These are phyloP conservation scores for Saccharum hybrid DNA, from an alignment of 202 grass and related monocot genomes.

Conservation along the genomic window DNA sequence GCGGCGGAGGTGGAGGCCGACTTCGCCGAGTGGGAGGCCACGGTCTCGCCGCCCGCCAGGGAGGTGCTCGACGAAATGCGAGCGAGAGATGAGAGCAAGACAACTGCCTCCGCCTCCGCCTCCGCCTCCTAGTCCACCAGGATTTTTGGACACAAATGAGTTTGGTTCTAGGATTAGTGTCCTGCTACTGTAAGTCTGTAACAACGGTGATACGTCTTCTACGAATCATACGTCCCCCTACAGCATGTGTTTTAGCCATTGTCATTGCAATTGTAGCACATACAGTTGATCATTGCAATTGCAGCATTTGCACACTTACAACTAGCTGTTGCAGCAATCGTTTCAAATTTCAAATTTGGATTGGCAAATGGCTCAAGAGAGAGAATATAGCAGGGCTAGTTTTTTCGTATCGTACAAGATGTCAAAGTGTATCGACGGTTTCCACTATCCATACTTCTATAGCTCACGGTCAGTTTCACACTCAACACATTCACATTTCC, in stretches of 20 bases:
- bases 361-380: not conserved
- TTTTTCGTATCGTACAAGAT: not conserved
- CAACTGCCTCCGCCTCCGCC: not conserved
- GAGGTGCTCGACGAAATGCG: slow-evolving; percentile 75
- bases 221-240: not conserved
- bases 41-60: slow-evolving; percentile 38
- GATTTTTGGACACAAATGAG: not conserved
- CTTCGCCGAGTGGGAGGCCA: slow-evolving; percentile 63
- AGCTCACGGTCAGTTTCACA: slow-evolving; percentile 32
- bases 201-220: not conserved
- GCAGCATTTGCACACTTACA: not conserved
- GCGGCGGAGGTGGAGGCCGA: slow-evolving; percentile 67
- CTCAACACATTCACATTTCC: slow-evolving; percentile 10
- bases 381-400: not conserved
- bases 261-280: not conserved
- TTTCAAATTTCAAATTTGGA: not conserved
- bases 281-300: not conserved
- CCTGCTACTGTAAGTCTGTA: not conserved
- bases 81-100: slow-evolving; percentile 9
- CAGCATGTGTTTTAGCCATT: not conserved
- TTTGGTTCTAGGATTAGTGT: not conserved
- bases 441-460: not conserved
- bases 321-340: not conserved
- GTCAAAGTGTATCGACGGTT: not conserved
- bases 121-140: not conserved